Evolutionary conservation across 2,329 filamentous ascomycete genomes (phyloP).

Genomic region (Colletotrichum musae): DNA sequence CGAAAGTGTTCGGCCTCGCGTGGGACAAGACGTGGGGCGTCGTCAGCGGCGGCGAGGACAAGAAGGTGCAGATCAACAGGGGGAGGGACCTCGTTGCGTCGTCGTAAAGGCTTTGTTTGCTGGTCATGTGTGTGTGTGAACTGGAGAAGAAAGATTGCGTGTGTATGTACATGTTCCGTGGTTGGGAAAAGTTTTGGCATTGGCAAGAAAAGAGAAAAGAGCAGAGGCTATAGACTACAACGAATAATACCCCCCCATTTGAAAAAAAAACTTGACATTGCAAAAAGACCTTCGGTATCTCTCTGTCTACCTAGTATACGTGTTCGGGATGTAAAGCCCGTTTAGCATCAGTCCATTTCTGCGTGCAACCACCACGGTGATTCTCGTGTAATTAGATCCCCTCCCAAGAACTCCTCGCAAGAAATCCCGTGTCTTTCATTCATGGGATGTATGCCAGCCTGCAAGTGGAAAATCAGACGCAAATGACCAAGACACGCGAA

Average conservation of each 20-base stretch:
- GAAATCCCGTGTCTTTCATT: not conserved
- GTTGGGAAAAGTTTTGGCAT: constrained; percentile 40
- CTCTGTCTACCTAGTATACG: too few relatives aligned
- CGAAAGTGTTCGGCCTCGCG: constrained; percentile 89
- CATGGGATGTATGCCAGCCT: not conserved
- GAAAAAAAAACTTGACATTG: not conserved
- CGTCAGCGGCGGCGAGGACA: constrained; percentile 93
- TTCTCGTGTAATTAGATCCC: not conserved
- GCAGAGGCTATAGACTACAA: constrained; percentile 38
- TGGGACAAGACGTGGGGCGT: constrained; percentile 93
- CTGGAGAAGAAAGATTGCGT: not conserved
- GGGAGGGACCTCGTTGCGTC: constrained; percentile 66
- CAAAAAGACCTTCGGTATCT: not conserved
- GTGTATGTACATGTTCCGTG: constrained; percentile 24
- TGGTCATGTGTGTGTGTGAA: too few relatives aligned
- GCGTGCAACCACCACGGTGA: too few relatives aligned
- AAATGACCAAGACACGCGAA: not conserved
- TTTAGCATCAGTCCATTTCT: too few relatives aligned
- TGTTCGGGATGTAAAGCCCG: too few relatives aligned
- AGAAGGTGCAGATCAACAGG: constrained; percentile 91
- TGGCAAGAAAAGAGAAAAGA: constrained; percentile 3
- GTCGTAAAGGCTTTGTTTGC: constrained; percentile 19
- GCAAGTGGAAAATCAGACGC: too few relatives aligned
- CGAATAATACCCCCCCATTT: constrained; percentile 38
- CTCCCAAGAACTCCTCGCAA: constrained; percentile 32